These are phyloP conservation scores for Dryas octopetala DNA, from an alignment of 306 rosid genomes.

Conservation along the genomic window DNA sequence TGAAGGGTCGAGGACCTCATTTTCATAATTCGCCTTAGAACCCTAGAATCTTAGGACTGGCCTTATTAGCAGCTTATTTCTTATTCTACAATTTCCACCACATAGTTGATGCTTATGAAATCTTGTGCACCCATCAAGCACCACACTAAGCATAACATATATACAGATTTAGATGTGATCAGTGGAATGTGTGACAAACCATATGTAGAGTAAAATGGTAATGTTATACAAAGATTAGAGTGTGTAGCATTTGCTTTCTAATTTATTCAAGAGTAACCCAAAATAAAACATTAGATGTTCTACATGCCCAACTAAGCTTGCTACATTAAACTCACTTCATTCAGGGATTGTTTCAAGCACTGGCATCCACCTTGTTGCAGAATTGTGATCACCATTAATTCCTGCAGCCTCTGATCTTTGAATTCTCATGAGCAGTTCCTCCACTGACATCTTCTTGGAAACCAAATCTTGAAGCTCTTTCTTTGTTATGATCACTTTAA, in stretches of 20 bases:
- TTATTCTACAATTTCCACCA: neutral
- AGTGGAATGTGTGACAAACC: too few species aligned
- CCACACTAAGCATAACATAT: neutral
- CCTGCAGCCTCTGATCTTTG: conserved; percentile 8
- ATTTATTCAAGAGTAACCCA: neutral
- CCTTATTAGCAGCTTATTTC: too few species aligned
- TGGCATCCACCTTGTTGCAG: conserved; percentile 32
- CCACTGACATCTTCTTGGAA: conserved; percentile 44
- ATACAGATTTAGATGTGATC: too few species aligned
- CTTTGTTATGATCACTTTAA: conserved; percentile 61
- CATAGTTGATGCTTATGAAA: neutral
- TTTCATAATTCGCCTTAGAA: too few species aligned
- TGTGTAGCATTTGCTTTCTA: neutral
- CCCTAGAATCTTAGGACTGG: too few species aligned
- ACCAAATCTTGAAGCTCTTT: conserved; percentile 53
- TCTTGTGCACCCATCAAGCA: neutral
- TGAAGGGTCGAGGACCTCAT: too few species aligned
- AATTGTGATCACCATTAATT: neutral
- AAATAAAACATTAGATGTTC: neutral
- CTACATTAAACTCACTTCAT: conserved; percentile 29
- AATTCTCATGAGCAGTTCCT: conserved; percentile 43
- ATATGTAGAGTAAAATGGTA: too few species aligned
- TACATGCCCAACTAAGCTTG: too few species aligned
- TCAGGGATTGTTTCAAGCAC: conserved; percentile 63
- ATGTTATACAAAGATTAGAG: neutral